phyloP scores from a whole-genome alignment of 176 grass and related monocot genomes.

The Zizania latifolia region DNA sequence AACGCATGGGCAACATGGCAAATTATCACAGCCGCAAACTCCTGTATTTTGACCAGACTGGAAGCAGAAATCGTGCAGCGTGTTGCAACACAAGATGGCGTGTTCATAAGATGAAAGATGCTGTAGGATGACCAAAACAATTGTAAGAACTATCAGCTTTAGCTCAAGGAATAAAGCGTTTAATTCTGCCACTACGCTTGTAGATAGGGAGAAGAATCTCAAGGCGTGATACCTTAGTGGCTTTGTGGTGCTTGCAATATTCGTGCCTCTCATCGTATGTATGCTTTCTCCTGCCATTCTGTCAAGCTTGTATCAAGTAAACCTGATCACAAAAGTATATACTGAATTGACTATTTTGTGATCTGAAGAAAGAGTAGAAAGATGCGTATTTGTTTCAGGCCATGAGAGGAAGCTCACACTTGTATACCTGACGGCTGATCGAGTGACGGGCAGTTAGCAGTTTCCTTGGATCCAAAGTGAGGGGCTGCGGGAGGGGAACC shows the following conservation, averaged over 20 bases:
- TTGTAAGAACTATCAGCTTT: not conserved
- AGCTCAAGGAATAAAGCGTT: not conserved
- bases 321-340: not conserved
- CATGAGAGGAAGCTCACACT: not conserved
- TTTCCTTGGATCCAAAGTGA: too few species aligned
- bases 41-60: not conserved
- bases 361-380: not conserved
- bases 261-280: not conserved
- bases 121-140: not conserved
- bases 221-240: not conserved
- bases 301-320: not conserved
- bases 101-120: not conserved
- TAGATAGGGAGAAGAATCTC: not conserved
- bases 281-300: too few species aligned
- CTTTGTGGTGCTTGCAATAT: not conserved
- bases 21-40: not conserved
- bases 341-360: too few species aligned
- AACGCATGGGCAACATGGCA: too few species aligned
- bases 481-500: too few species aligned
- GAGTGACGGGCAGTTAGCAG: too few species aligned
- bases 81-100: not conserved
- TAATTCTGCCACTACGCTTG: not conserved
- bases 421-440: too few species aligned
- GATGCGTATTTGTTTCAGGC: not conserved
- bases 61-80: not conserved